phyloP scores from a whole-genome alignment of 2,329 filamentous ascomycete genomes.

The Ceratocystis alfenasii region DNA sequence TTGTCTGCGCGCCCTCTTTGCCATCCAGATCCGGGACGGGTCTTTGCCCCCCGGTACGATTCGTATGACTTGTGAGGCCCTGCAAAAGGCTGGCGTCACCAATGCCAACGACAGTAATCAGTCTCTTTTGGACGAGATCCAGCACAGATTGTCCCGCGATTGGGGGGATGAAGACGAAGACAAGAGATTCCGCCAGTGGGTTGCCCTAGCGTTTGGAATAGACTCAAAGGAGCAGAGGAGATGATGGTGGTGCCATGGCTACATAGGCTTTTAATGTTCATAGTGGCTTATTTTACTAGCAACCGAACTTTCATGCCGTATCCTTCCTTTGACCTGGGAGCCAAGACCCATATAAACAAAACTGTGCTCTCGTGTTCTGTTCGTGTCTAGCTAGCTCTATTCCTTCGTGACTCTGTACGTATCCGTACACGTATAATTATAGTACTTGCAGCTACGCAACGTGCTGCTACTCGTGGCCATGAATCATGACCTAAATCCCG shows the following conservation, averaged over 20 bases:
- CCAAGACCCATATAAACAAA: too few species aligned
- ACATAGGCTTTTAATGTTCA: not conserved
- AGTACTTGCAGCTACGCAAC: too few species aligned
- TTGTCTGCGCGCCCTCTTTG: not conserved
- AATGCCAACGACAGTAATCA: not conserved
- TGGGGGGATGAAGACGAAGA: conserved; percentile 5
- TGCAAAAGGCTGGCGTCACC: not conserved
- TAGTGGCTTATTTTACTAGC: not conserved
- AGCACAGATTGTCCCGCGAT: not conserved
- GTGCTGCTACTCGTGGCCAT: too few species aligned
- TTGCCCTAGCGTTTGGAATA: conserved; percentile 5
- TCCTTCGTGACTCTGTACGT: too few species aligned
- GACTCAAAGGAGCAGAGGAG: not conserved
- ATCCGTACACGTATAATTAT: too few species aligned
- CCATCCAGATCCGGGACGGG: not conserved
- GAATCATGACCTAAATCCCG: too few species aligned
- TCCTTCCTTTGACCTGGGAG: too few species aligned
- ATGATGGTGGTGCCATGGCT: not conserved
- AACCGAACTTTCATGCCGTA: too few species aligned
- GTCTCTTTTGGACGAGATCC: not conserved
- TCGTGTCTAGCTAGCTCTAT: too few species aligned
- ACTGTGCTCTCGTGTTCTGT: too few species aligned
- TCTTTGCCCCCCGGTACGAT: conserved; percentile 5
- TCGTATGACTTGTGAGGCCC: not conserved
- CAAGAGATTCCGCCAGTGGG: conserved; percentile 3